phyloP scores from a whole-genome alignment of 2,329 filamentous ascomycete genomes.

The Zasmidium citrigriseum region DNA sequence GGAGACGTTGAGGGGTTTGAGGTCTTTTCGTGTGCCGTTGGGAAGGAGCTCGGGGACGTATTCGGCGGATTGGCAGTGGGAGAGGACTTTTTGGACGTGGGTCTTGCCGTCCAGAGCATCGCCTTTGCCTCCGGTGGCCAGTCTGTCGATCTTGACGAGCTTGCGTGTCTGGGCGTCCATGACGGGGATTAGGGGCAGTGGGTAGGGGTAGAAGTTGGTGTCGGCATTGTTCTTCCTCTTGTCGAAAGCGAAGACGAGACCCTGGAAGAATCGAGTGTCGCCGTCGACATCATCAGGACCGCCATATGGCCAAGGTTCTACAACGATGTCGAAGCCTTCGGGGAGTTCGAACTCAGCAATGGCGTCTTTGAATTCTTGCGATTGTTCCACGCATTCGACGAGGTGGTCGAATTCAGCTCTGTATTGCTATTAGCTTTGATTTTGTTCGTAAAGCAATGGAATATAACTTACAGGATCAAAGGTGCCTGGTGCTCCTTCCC shows the following conservation, averaged over 20 bases:
- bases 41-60: constrained; percentile 47
- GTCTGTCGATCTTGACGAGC: constrained; percentile 34
- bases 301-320: constrained; percentile 36
- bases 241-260: constrained; percentile 33
- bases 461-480: constrained; percentile 26
- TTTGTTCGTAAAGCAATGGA: not conserved
- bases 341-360: constrained; percentile 34
- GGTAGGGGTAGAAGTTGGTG: constrained; percentile 36
- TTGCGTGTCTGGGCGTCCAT: constrained; percentile 31
- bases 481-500: constrained; percentile 31
- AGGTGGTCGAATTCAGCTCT: constrained; percentile 49
- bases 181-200: constrained; percentile 34
- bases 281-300: constrained; percentile 32
- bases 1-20: constrained; percentile 70
- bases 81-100: constrained; percentile 38
- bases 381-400: constrained; percentile 53
- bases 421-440: constrained; percentile 26
- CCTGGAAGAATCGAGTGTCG: constrained; percentile 33
- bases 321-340: constrained; percentile 30
- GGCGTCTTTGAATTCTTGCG: constrained; percentile 33
- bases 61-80: constrained; percentile 55
- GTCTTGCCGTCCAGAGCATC: constrained; percentile 40
- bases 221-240: constrained; percentile 45
- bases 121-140: constrained; percentile 34
- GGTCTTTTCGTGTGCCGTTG: constrained; percentile 41